Evolutionary conservation across 768 basidiomycete species (phyloP), one percentile per base, ranked within the genome.

Genomic region (Coprinopsis strossmayeri): DNA sequence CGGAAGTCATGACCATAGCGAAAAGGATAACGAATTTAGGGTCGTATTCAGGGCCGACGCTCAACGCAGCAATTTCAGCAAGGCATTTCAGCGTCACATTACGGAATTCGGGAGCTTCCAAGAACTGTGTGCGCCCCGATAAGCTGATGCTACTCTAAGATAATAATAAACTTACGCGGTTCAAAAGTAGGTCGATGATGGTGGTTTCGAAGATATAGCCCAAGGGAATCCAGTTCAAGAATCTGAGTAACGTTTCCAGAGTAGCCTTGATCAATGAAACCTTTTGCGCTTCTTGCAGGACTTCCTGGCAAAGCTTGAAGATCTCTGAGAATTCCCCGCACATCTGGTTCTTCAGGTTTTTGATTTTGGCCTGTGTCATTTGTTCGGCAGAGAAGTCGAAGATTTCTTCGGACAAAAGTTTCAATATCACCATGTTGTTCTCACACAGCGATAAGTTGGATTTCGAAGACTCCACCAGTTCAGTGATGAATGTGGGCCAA

Each of bases 351-450:
- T 99, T 99, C 48, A 99, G 73, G 56, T 91, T 88, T 69, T 96
- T 97, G 57, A 92, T 94, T 73, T 95, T 98, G 9, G 86, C 85
- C 66, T 96, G 93, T 0, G 94, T 97, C 92, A 99, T 88, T 66
- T 95, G 91, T 58, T 99, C 96, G 2, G 96, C 92, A 2, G 93
- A 96, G 67, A 87, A 99, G 66, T 99, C 96, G 61, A 99, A 99
- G 50, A 99, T 91, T 66, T 99, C 96, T 62, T 99, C 96, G 0
- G 92, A 95, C n/a, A 98, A 77, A 11, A 99, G 77, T 61, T 91
- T 90, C 57, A 98, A 77, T 63, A 99, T 98, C 65, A 92, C 80
- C 96, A 99, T 99, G 71, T 99, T 99, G 77, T 99, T 99, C 71
- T 99, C 96, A 77, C 96, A 98, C 25, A 98, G 79, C 1, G 90